Conservation (phyloP, 306 rosid genomes). For the Delonix regia region DNA sequence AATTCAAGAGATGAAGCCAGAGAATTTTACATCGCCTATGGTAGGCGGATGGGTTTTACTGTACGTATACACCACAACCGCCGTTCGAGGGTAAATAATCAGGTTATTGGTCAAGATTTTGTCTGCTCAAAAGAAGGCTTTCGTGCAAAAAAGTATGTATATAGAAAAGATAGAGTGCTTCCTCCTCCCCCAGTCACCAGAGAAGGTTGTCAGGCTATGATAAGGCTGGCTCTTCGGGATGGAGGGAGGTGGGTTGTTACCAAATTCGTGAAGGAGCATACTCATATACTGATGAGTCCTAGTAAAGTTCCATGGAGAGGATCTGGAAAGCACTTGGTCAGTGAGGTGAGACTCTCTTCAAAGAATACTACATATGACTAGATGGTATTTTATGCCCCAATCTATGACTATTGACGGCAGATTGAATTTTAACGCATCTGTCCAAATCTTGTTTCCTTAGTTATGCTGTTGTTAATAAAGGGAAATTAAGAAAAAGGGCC, state of each 20-base stretch:
- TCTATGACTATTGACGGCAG: not conserved
- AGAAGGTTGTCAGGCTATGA: slow-evolving; percentile 83
- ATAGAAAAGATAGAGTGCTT: slow-evolving; percentile 74
- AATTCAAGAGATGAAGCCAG: slow-evolving; percentile 77
- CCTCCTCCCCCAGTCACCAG: slow-evolving; percentile 76
- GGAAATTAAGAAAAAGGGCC: not conserved
- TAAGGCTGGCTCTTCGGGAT: slow-evolving; percentile 66
- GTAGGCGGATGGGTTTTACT: slow-evolving; percentile 64
- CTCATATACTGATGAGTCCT: slow-evolving; percentile 67
- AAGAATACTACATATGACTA: slow-evolving; percentile 1
- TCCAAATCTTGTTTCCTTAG: not conserved
- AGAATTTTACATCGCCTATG: slow-evolving; percentile 66
- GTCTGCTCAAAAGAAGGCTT: slow-evolving; percentile 82
- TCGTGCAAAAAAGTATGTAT: slow-evolving; percentile 73
- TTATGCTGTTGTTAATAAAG: slow-evolving; percentile 14
- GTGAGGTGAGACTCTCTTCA: slow-evolving; percentile 59
- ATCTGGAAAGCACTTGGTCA: slow-evolving; percentile 66
- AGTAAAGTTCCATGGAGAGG: slow-evolving; percentile 80
- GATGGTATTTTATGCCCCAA: slow-evolving; percentile 4
- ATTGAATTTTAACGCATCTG: not conserved
- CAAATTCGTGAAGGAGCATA: slow-evolving; percentile 73
- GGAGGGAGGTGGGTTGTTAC: slow-evolving; percentile 76
- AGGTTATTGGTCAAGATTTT: slow-evolving; percentile 79
- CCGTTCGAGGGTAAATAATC: slow-evolving; percentile 71
- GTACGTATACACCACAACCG: slow-evolving; percentile 81